A percentile compares a stretch with the other conserved stretches of the same genome.
These are phyloP conservation scores for Selaginella moellendorffii DNA, from an alignment of 75 land plant species.

Conservation along the genomic window DNA sequence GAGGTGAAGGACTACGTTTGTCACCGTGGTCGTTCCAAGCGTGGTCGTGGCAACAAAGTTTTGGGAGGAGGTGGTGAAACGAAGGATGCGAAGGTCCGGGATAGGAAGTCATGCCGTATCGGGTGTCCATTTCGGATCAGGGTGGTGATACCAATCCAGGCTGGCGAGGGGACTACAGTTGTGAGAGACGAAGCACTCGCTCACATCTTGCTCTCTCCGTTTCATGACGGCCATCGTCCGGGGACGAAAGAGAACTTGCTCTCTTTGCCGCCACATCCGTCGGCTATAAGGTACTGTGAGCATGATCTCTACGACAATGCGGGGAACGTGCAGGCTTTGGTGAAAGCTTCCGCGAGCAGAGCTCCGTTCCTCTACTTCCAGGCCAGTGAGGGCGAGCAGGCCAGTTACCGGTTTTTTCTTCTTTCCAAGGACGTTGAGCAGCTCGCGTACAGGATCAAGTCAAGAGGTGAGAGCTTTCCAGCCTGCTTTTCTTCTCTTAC, in stretches of 20 bases:
- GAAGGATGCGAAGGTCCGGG: background rate
- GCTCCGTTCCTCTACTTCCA: conserved; percentile 3
- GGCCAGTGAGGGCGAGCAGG: conserved; percentile 4
- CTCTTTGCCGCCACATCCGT: background rate
- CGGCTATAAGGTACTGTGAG: conserved; percentile 2
- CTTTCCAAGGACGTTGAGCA: conserved; percentile 5
- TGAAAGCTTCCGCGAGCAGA: background rate
- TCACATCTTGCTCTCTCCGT: conserved; percentile 1
- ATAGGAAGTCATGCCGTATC: conserved; percentile 3
- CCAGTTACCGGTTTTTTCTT: conserved; percentile 5
- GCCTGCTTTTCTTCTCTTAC: background rate
- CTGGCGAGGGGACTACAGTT: background rate
- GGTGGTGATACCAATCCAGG: background rate
- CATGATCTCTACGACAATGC: background rate
- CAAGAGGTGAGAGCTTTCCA: conserved; percentile 8
- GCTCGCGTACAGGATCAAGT: background rate
- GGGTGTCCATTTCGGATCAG: conserved; percentile 8
- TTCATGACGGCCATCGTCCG: conserved; percentile 7
- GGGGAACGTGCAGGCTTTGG: background rate
- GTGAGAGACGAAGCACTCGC: background rate
- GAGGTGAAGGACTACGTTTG: conserved; percentile 9
- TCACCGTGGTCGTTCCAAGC: background rate
- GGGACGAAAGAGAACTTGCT: background rate
- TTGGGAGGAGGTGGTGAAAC: background rate
- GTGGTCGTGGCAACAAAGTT: background rate